These are phyloP conservation scores for Saposhnikovia divaricata DNA, from an alignment of 129 eudicot genomes.

Conservation along the genomic window DNA sequence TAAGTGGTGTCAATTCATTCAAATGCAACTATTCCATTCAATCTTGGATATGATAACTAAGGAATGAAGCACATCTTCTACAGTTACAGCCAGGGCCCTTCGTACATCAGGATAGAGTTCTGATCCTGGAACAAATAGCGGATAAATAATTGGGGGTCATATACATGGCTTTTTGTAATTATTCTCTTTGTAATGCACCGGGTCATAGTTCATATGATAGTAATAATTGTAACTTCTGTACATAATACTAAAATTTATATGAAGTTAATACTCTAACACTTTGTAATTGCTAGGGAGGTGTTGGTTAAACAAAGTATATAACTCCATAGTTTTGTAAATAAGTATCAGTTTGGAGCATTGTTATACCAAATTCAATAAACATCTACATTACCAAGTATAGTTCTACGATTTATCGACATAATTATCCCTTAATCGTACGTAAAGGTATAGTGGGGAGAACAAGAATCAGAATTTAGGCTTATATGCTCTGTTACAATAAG, in stretches of 20 bases:
- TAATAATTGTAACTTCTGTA: background rate
- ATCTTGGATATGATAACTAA: slow-evolving; percentile 49
- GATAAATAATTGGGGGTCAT: slow-evolving; percentile 8
- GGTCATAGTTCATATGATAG: background rate
- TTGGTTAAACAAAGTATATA: background rate
- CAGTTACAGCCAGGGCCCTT: background rate
- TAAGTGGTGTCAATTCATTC: slow-evolving; percentile 71
- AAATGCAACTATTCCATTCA: slow-evolving; percentile 74
- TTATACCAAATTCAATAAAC: background rate
- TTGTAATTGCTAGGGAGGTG: background rate
- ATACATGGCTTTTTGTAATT: slow-evolving; percentile 5
- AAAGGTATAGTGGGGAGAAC: background rate
- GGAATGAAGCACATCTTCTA: background rate
- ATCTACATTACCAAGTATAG: background rate
- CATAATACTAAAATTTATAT: background rate
- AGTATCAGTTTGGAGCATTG: background rate
- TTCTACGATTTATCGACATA: background rate
- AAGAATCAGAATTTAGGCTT: background rate
- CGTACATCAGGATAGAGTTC: background rate
- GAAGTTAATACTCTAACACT: background rate
- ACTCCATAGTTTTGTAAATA: background rate
- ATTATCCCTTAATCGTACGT: background rate
- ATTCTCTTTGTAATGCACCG: background rate
- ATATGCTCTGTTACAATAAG: background rate
- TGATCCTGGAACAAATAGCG: slow-evolving; percentile 6